Conservation (phyloP, 768 basidiomycete genomes). For the Russula vinacea region DNA sequence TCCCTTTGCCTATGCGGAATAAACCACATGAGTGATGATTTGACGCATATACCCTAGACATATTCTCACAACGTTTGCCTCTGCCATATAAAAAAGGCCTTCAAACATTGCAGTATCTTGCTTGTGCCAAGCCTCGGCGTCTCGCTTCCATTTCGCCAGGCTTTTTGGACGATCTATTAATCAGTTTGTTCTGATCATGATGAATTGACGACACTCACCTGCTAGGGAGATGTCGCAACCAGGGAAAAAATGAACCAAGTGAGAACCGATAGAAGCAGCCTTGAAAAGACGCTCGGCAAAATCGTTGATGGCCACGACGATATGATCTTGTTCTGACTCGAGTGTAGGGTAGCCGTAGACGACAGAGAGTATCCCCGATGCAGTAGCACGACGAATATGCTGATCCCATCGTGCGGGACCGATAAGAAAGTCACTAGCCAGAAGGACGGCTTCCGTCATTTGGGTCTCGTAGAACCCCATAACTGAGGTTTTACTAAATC, state of each 20-base stretch:
- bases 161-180: neutral
- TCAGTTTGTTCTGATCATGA: neutral
- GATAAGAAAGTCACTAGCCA: neutral
- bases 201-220: neutral
- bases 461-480: neutral
- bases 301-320: neutral
- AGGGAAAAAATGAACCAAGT: neutral
- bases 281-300: neutral
- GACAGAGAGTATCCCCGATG: neutral
- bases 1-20: neutral
- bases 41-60: neutral
- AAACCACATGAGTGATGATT: neutral
- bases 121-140: neutral
- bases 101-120: neutral
- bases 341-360: neutral
- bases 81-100: neutral
- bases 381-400: neutral
- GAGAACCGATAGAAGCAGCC: neutral
- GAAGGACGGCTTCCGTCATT: neutral
- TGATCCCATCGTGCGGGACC: neutral
- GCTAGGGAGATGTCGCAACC: neutral
- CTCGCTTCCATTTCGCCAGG: neutral
- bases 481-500: no score
- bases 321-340: neutral
- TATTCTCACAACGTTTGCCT: neutral